phyloP scores from a whole-genome alignment of 2,329 filamentous ascomycete species.

The Aureobasidium sp. region DNA sequence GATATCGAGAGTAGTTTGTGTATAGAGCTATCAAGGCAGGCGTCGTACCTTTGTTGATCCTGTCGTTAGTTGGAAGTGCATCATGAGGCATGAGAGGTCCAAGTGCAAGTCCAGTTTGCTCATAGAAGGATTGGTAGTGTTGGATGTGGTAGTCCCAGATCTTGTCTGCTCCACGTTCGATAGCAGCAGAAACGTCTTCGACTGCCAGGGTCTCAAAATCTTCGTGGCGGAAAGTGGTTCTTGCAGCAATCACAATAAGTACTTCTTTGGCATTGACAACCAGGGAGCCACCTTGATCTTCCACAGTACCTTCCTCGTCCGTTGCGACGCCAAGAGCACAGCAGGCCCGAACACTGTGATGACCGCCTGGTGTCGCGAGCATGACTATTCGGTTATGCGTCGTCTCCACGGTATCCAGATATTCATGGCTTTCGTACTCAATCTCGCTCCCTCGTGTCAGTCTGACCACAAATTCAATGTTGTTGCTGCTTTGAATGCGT shows the following conservation, averaged over 20 bases:
- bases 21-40: conserved; percentile 24
- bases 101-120: conserved; percentile 25
- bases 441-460: conserved; percentile 33
- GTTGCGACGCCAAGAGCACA: neutral
- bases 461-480: conserved; percentile 20
- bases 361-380: neutral
- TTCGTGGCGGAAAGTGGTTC: conserved; percentile 28
- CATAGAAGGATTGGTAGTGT: conserved; percentile 16
- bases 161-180: neutral
- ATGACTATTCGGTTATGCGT: conserved; percentile 17
- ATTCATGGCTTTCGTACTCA: conserved; percentile 38
- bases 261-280: conserved; percentile 30
- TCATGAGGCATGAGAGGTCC: conserved; percentile 28
- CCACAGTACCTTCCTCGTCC: neutral
- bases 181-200: neutral
- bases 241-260: conserved; percentile 31
- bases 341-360: neutral
- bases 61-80: conserved; percentile 6
- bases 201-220: neutral
- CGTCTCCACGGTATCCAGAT: conserved; percentile 31
- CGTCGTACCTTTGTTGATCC: neutral
- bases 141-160: neutral
- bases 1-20: conserved; percentile 27
- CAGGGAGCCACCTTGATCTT: conserved; percentile 16
- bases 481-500: conserved; percentile 20